Percentiles rank a stretch among this genome's conserved stretches.
These are phyloP conservation scores for Trichosanthes truncata DNA, from an alignment of 306 rosid genomes.

Conservation along the genomic window DNA sequence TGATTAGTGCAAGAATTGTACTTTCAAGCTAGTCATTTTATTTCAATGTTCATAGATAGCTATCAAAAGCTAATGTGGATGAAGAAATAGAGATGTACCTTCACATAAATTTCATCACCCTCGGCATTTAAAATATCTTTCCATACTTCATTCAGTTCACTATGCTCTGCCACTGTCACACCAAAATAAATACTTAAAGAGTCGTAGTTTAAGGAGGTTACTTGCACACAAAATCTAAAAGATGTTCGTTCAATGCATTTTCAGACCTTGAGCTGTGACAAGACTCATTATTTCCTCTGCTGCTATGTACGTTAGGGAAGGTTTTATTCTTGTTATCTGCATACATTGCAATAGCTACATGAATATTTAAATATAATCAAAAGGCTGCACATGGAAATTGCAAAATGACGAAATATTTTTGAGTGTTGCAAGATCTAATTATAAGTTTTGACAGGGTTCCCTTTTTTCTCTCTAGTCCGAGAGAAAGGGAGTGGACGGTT, in stretches of 20 bases:
- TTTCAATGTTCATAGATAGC: not conserved
- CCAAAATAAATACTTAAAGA: conserved; percentile 11
- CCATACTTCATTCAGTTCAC: conserved; percentile 90
- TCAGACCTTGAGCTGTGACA: conserved; percentile 93
- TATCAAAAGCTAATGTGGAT: not conserved
- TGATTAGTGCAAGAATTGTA: not conserved
- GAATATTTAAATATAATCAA: not conserved
- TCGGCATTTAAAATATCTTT: conserved; percentile 83
- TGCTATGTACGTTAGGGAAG: conserved; percentile 73
- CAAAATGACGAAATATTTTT: too few relatives aligned
- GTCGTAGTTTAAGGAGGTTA: not conserved
- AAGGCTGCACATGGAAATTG: not conserved
- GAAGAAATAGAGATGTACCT: conserved; percentile 38
- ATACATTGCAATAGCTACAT: not conserved
- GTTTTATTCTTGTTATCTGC: conserved; percentile 76
- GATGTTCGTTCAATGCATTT: conserved; percentile 7
- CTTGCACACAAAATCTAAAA: conserved; percentile 4
- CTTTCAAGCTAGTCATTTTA: not conserved
- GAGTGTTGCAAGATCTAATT: too few relatives aligned
- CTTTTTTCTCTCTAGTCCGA: too few relatives aligned
- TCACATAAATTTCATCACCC: conserved; percentile 93
- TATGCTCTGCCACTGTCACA: conserved; percentile 66
- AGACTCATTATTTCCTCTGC: conserved; percentile 97
- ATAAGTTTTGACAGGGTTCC: too few relatives aligned
- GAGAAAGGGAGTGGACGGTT: too few relatives aligned